These are phyloP conservation scores for Alternaria ethzedia DNA, from an alignment of 2,329 filamentous ascomycete genomes.

Conservation along the genomic window DNA sequence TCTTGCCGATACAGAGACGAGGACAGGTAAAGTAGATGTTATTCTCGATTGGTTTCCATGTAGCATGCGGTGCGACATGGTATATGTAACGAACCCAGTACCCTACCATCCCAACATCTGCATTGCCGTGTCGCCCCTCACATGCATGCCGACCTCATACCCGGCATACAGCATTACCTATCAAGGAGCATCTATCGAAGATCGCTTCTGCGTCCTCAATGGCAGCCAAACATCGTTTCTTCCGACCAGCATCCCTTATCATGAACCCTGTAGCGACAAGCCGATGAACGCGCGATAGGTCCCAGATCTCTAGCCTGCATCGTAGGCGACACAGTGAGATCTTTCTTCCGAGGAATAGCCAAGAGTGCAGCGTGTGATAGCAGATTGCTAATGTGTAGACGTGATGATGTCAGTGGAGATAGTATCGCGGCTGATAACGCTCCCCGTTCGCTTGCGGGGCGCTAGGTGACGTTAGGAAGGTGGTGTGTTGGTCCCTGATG, in stretches of 20 bases:
- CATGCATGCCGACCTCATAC: slow-evolving; percentile 2
- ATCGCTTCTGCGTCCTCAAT: neutral
- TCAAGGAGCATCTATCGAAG: neutral
- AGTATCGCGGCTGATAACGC: slow-evolving; percentile 1
- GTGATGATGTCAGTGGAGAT: slow-evolving; percentile 9
- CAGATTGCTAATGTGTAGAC: neutral
- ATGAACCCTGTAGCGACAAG: slow-evolving; percentile 1
- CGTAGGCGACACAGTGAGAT: neutral
- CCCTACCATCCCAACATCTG: neutral
- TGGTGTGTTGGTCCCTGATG: slow-evolving; percentile 1
- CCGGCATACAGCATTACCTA: slow-evolving; percentile 1
- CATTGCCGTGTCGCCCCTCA: neutral
- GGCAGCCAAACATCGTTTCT: neutral
- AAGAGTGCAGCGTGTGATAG: neutral
- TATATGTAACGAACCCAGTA: neutral
- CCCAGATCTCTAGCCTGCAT: slow-evolving; percentile 1
- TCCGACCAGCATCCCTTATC: slow-evolving; percentile 1
- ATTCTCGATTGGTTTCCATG: neutral
- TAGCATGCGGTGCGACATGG: neutral
- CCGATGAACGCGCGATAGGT: neutral
- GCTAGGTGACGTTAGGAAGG: slow-evolving; percentile 15
- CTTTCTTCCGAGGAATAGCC: neutral
- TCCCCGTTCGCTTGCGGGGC: neutral
- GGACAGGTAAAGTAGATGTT: neutral
- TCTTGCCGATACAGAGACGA: neutral